A percentile compares a stretch with the other conserved stretches of the same genome.
These are phyloP conservation scores for Colletotrichum liriopes DNA, from an alignment of 2,329 filamentous ascomycete genomes.

Conservation along the genomic window DNA sequence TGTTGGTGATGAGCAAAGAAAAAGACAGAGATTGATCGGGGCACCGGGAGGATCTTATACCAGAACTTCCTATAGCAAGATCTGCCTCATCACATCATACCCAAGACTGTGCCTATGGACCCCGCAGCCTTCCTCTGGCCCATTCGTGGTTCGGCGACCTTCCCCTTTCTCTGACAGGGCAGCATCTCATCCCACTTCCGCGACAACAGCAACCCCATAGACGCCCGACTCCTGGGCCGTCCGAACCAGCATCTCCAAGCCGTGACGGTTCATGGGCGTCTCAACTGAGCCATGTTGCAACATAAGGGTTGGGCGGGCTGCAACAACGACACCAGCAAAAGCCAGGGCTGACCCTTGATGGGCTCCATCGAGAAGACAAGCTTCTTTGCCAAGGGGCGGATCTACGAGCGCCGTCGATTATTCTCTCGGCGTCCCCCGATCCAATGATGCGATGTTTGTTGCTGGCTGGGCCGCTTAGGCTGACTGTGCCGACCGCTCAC, in stretches of 20 bases:
- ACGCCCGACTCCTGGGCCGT: conserved; percentile 16
- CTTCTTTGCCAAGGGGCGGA: conserved; percentile 41
- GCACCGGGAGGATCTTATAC: conserved; percentile 41
- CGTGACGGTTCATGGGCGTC: conserved; percentile 29
- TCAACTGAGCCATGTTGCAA: conserved; percentile 40
- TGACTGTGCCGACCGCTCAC: neutral
- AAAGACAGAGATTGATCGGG: neutral
- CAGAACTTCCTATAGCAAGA: conserved; percentile 20
- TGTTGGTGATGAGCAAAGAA: conserved; percentile 22
- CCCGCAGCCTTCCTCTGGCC: conserved; percentile 18
- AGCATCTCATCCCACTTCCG: conserved; percentile 25
- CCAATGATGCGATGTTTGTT: conserved; percentile 13
- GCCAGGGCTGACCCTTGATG: conserved; percentile 28
- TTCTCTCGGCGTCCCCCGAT: neutral
- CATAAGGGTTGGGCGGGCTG: conserved; percentile 14
- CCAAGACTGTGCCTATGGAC: neutral
- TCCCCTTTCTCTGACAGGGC: conserved; percentile 18
- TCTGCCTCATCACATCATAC: neutral
- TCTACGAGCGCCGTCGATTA: conserved; percentile 32
- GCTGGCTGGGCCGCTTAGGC: neutral
- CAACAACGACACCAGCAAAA: conserved; percentile 19
- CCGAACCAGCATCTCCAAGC: conserved; percentile 25
- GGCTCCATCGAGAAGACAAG: conserved; percentile 36
- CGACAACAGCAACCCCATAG: conserved; percentile 15
- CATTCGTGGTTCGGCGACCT: neutral